Evolutionary conservation across 345 rosid genomes (phyloP).

Genomic region (Eucalyptus pumila): DNA sequence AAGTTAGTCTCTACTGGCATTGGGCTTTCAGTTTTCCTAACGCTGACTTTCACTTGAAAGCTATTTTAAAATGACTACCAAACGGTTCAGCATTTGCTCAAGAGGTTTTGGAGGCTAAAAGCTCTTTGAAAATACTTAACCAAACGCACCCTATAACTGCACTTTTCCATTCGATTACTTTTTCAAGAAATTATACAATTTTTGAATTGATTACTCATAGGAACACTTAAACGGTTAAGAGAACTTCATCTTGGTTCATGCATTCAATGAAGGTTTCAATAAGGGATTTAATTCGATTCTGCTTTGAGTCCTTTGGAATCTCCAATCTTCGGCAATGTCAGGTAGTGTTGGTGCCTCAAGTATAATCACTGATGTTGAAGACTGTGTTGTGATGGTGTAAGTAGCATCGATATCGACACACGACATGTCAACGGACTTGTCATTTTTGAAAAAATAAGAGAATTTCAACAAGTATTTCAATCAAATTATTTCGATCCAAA

Average conservation of each 20-base stretch:
- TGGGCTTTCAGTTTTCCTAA: too few relatives aligned
- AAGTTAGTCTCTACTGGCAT: fast-evolving
- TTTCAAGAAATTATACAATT: neutral
- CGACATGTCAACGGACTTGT: too few relatives aligned
- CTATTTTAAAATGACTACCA: too few relatives aligned
- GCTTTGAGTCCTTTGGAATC: neutral
- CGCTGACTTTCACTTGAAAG: too few relatives aligned
- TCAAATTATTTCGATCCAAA: too few relatives aligned
- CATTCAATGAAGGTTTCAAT: neutral
- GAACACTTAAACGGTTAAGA: neutral
- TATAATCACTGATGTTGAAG: neutral
- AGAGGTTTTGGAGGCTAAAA: too few relatives aligned
- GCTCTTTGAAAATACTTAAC: too few relatives aligned
- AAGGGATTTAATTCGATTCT: neutral
- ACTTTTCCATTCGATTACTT: neutral
- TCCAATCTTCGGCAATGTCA: neutral
- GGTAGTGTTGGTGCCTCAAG: neutral
- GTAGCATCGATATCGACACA: too few relatives aligned
- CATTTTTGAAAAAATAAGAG: too few relatives aligned
- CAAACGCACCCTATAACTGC: fast-evolving
- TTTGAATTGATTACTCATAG: neutral
- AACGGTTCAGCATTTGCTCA: fast-evolving
- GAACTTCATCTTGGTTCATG: neutral
- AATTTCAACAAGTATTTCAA: too few relatives aligned
- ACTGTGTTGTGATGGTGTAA: neutral